These are phyloP conservation scores for Scheffersomyces titani DNA, from an alignment of 1,139 yeast species.

Conservation along the genomic window DNA sequence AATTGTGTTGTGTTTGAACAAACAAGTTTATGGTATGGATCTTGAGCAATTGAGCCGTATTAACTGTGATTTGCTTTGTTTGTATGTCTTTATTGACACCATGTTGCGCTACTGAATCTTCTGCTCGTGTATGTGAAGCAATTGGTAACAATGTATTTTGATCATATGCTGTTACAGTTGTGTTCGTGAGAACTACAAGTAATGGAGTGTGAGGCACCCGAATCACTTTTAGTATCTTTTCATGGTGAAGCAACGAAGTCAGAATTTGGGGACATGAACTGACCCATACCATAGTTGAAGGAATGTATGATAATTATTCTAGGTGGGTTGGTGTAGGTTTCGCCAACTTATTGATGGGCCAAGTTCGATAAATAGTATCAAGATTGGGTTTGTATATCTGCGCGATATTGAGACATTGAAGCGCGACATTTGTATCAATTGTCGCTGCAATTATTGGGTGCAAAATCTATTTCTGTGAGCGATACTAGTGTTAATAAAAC, in stretches of 20 bases:
- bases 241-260: conserved; percentile 26
- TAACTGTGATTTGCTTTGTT: conserved; percentile 29
- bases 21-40: conserved; percentile 31
- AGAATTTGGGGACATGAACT: conserved; percentile 35
- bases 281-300: conserved; percentile 36
- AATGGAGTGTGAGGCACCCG: conserved; percentile 38
- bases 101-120: conserved; percentile 34
- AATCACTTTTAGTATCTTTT: conserved; percentile 24
- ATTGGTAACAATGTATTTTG: conserved; percentile 37
- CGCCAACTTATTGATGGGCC: not conserved
- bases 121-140: conserved; percentile 29
- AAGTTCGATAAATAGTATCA: not conserved
- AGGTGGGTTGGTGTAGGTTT: not conserved
- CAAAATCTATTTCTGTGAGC: not conserved
- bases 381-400: not conserved
- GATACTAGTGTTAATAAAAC: too few species aligned
- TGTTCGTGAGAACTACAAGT: conserved; percentile 31
- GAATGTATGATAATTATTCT: not conserved
- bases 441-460: not conserved
- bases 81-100: conserved; percentile 30
- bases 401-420: not conserved
- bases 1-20: conserved; percentile 33
- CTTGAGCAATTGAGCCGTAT: conserved; percentile 29
- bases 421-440: not conserved
- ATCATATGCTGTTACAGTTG: conserved; percentile 29